Base-by-base conservation (phyloP, 2,329 filamentous ascomycete genomes). In the Aspergillus transmontanensis region DNA sequence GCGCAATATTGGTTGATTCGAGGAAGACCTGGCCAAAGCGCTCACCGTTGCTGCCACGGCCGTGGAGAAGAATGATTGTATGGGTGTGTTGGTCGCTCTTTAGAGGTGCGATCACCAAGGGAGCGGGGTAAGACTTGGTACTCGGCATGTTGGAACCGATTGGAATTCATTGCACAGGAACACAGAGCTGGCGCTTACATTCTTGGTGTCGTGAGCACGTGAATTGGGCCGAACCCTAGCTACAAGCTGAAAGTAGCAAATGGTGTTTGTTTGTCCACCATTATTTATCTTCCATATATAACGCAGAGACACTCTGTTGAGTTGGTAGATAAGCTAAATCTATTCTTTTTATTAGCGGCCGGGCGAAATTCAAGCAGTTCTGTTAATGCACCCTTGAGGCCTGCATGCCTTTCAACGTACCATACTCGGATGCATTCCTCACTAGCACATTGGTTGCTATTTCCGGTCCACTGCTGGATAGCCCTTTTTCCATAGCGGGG, bases 51-150 rank as follows among this genome's bases (percentile, higher is more conserved):
- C 72, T 75, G 32, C 79, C 79, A 39, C 76, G 76, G 21, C 79
- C 80, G 57, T 82, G 80, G n/a, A 81, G 76, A 58, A 81, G 69
- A 34, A 81, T 77, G 34, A 80, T 53, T 2, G 78, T 78, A 56
- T 80, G 77, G 0, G 68, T 75, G 45, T 79, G 73, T 32, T 56
- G 7, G 55, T 65, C 39, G 23, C 46, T 36, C n/a, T 57, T 58
- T 2, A 64, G 58, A n/a, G 69, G 65, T 4, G 62, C 57, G 45
- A 72, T 66, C 39, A 66, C 60, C 57, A 70, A 61, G 28, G 61
- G 69, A 7, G 56, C 12, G 36, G 62, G 64, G 59, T 66, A 70
- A 10, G 60, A 43, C 51, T 69, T 68, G 19, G 58, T 50, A 46
- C n/a, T 4, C 1, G n/a, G 11, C 43, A 46, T 46, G 21, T 43